These are phyloP conservation scores for Cladosporium austrohemisphaericum DNA, from an alignment of 2,329 filamentous ascomycete genomes.

Conservation along the genomic window DNA sequence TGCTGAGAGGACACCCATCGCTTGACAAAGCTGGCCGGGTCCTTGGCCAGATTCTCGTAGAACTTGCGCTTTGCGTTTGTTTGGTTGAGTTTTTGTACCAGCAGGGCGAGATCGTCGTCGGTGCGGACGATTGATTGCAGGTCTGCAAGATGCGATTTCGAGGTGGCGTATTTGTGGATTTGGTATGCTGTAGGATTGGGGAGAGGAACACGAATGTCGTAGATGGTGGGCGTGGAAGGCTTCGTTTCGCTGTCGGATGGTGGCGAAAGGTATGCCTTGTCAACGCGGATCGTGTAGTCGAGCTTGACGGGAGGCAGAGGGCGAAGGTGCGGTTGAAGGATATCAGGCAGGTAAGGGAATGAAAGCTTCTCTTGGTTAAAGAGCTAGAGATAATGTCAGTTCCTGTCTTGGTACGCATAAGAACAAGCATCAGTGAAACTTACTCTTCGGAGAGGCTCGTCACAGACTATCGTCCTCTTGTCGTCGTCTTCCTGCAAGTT, in stretches of 20 bases:
- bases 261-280: conserved; percentile 59
- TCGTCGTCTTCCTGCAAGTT: conserved; percentile 91
- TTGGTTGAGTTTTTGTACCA: conserved; percentile 77
- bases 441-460: conserved; percentile 75
- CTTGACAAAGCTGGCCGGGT: conserved; percentile 78
- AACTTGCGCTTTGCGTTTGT: conserved; percentile 91
- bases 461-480: conserved; percentile 86
- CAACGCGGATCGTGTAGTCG: conserved; percentile 88
- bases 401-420: conserved; percentile 3
- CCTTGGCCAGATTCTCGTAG: conserved; percentile 70
- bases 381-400: conserved; percentile 51
- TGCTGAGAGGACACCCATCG: conserved; percentile 91
- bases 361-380: conserved; percentile 69
- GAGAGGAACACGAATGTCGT: conserved; percentile 78
- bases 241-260: conserved; percentile 54
- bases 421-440: conserved; percentile 27
- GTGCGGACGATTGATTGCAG: conserved; percentile 72
- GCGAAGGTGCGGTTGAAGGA: conserved; percentile 67
- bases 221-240: conserved; percentile 71
- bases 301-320: conserved; percentile 79
- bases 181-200: conserved; percentile 77
- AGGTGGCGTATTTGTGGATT: conserved; percentile 44
- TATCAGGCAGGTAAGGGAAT: conserved; percentile 79
- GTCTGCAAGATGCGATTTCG: conserved; percentile 53
- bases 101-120: conserved; percentile 79